Evolutionary conservation across 75 land plant genomes (phyloP), one percentile per base, ranked within the genome.

Genomic region (Selaginella tamariscina): DNA sequence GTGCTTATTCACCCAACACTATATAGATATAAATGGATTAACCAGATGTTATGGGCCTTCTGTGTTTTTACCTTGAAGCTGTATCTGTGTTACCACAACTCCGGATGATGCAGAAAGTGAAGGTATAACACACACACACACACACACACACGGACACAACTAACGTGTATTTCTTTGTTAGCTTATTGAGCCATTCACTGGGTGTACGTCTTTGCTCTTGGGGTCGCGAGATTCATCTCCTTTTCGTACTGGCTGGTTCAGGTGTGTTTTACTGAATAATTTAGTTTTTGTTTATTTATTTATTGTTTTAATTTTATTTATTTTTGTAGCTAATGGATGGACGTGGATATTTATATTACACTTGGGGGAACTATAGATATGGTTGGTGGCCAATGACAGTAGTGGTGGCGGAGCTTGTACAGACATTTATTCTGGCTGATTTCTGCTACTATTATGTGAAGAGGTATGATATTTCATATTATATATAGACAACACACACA

Each of bases 401-500:
- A 18, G 55, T 73, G 21, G 2, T 73, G 20, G 26, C 74, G 5
- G 70, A 73, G 65, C 5, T 65, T 18, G 71, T 67, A 1, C 74
- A 66, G 74, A 67, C 74, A 1, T 66, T 65, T 24, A 33, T 72
- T 29, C n/a, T 72, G 1, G 71, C 44, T 0, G 73, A 72, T 65
- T 72, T 72, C 30, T 72, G 73, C 68, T 72, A 72, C 29, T 72
- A 72, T 24, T 72, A 72, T 31, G 69, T 72, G 29, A 72, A 72
- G 57, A 72, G 66, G 73, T 72, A 39, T 39, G 49, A 15, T n/a
- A n/a, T n/a, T n/a, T n/a, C n/a, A n/a, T n/a, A n/a, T n/a, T n/a
- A n/a, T n/a, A n/a, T n/a, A n/a, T n/a, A n/a, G n/a, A n/a, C n/a
- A n/a, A n/a, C n/a, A n/a, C n/a, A n/a, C n/a, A n/a, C n/a, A n/a